Evolutionary conservation across 1,284 basidiomycete genomes (phyloP), one percentile per base, ranked within the genome.

Genomic region (Meira nashicola): DNA sequence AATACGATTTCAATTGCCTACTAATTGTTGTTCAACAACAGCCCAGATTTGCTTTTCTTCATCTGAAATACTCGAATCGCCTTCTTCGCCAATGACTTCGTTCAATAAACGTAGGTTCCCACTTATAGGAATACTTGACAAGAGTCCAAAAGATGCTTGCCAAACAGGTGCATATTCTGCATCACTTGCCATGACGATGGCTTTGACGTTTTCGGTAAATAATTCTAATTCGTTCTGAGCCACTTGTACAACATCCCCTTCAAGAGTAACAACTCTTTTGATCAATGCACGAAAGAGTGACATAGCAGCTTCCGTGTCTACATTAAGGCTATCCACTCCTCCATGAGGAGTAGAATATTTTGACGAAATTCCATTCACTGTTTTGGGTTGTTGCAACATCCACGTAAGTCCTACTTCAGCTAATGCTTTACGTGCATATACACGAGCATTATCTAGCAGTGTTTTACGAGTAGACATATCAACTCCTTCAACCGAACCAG

Each of bases 361-460:
- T 21, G 41, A 43, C 3, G 41, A 10, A n/a, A 46, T 17, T 10
- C 6, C 5, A 8, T 21, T 21, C 15, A 19, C 46, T 23, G 39
- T 12, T 4, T 25, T 47, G 3, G 14, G 10, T 41, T 12, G n/a
- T 37, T 39, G 19, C 33, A 71, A 57, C 21, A 70, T n/a, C 59
- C 57, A 62, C 7, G 56, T 58, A 2, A 70, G 58, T 10, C 68
- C 69, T n/a, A 68, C 62, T 58, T 71, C 69, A 25, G 55, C 59
- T 28, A 68, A 54, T 1, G 62, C 68, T 50, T 68, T 70, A 15
- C 69, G 58, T 5, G 63, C 64, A 41, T 68, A 71, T 3, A 68
- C 44, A n/a, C 69, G 51, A 2, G 65, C 65, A 25, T 69, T 70
- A 58, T 71, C 67, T 14, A 67, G 38, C 15, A 71, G 55, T 40